Conservation (phyloP, 768 basidiomycete genomes). For the Phylloporus rhodoxanthus region DNA sequence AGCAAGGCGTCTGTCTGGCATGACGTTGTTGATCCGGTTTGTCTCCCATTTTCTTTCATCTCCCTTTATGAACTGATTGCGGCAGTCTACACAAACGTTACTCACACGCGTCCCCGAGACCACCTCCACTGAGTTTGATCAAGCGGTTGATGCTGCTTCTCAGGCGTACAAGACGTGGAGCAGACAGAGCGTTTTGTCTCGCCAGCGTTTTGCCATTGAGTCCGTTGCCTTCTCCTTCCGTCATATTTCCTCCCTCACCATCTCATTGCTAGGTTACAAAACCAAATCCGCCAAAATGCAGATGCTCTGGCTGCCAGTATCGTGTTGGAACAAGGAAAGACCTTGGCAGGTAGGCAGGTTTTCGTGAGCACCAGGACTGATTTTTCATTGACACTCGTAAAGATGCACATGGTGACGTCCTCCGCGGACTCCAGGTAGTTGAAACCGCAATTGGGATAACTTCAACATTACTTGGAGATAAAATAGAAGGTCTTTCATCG, state of each 20-base stretch:
- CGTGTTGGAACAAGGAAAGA: conserved; percentile 95
- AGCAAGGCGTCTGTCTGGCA: conserved; percentile 76
- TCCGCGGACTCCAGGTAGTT: conserved; percentile 87
- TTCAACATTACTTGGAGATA: conserved; percentile 80
- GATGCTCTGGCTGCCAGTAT: conserved; percentile 86
- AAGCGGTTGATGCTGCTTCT: conserved; percentile 78
- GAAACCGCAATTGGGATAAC: conserved; percentile 79
- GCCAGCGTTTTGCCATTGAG: conserved; percentile 89
- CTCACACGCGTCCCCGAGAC: conserved; percentile 90
- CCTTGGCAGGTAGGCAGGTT: conserved; percentile 58
- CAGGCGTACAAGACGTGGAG: conserved; percentile 89
- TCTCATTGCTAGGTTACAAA: conserved; percentile 62
- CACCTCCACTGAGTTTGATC: conserved; percentile 70
- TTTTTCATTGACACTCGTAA: not conserved
- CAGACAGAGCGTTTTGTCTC: conserved; percentile 71
- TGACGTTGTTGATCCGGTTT: conserved; percentile 84
- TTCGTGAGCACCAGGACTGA: not conserved
- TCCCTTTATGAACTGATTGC: not conserved
- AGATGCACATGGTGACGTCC: conserved; percentile 95
- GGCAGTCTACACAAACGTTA: conserved; percentile 82
- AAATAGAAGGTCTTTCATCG: conserved; percentile 73
- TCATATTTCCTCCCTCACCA: conserved; percentile 3
- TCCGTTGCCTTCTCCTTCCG: conserved; percentile 35
- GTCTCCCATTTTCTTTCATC: conserved; percentile 22
- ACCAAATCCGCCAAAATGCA: conserved; percentile 76